Percentiles rank a stretch among this genome's conserved stretches.
Evolutionary conservation across 305 asterid species (phyloP).

Genomic region (Fraxinus floribunda): DNA sequence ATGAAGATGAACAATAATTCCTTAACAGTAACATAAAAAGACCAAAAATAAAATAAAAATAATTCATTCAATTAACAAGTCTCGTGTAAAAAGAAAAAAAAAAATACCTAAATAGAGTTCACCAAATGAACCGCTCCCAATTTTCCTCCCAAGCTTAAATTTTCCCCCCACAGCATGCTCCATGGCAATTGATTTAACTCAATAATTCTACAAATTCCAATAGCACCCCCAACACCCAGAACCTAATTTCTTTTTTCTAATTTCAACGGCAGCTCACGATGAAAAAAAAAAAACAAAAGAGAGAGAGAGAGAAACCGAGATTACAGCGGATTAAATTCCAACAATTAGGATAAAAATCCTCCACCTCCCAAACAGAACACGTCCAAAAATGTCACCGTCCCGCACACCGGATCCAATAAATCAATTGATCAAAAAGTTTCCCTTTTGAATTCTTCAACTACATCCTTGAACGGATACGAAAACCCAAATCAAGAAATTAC

Average conservation of each 20-base stretch:
- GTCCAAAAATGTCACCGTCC: constrained; percentile 21
- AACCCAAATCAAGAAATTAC: constrained; percentile 29
- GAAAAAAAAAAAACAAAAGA: not conserved
- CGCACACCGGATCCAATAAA: constrained; percentile 30
- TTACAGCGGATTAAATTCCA: constrained; percentile 19
- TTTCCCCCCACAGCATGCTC: constrained; percentile 90
- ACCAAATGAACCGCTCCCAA: constrained; percentile 95
- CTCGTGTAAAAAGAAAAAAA: not conserved
- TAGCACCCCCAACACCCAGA: constrained; percentile 22
- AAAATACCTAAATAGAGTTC: constrained; percentile 79
- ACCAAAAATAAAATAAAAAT: not conserved
- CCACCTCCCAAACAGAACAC: constrained; percentile 16
- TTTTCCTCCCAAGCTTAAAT: constrained; percentile 94
- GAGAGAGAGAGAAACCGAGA: constrained; percentile 4
- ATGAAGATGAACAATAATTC: not conserved
- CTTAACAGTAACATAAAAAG: not conserved
- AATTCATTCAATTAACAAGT: not conserved
- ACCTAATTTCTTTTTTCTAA: not conserved
- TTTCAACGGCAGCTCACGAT: constrained; percentile 20
- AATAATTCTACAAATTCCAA: constrained; percentile 22
- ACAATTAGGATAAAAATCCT: not conserved
- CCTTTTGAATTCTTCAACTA: constrained; percentile 31
- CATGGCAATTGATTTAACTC: constrained; percentile 45
- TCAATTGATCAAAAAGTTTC: constrained; percentile 9
- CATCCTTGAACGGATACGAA: constrained; percentile 40